Percentiles rank a stretch among this genome's conserved stretches.
These are phyloP conservation scores for Russula olivacea DNA, from an alignment of 768 basidiomycete species.

Conservation along the genomic window DNA sequence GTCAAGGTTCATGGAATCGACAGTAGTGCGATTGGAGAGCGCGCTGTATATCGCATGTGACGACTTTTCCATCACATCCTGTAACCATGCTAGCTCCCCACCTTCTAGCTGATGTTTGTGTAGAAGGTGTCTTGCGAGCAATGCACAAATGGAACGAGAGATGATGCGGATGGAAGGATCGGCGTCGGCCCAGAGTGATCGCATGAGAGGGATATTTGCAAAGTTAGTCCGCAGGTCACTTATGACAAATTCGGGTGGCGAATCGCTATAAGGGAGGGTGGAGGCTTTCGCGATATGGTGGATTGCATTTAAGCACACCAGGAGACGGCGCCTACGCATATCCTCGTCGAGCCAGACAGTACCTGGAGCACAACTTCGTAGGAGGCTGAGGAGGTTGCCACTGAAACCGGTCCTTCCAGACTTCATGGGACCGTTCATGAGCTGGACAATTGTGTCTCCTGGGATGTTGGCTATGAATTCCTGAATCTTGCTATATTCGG, in stretches of 20 bases:
- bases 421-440: not conserved
- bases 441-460: not conserved
- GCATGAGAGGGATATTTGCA: slow-evolving; percentile 8
- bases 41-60: slow-evolving; percentile 2
- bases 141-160: slow-evolving; percentile 11
- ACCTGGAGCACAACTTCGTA: slow-evolving; percentile 6
- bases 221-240: slow-evolving; percentile 13
- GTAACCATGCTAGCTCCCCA: slow-evolving; percentile 11
- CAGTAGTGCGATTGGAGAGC: not conserved
- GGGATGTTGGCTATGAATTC: slow-evolving; percentile 1
- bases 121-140: slow-evolving; percentile 12
- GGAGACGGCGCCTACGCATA: not conserved
- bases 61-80: not conserved
- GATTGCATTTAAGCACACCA: slow-evolving; percentile 8
- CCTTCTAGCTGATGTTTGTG: not conserved
- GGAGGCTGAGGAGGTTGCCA: slow-evolving; percentile 5
- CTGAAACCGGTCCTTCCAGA: not conserved
- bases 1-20: slow-evolving; percentile 9
- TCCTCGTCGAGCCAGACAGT: slow-evolving; percentile 1
- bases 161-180: slow-evolving; percentile 13
- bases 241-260: not conserved
- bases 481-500: slow-evolving; percentile 5
- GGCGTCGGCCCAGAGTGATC: not conserved
- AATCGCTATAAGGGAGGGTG: not conserved
- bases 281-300: not conserved